These are phyloP conservation scores for Xylaria digitata DNA, from an alignment of 2,329 filamentous ascomycete species.

Conservation along the genomic window DNA sequence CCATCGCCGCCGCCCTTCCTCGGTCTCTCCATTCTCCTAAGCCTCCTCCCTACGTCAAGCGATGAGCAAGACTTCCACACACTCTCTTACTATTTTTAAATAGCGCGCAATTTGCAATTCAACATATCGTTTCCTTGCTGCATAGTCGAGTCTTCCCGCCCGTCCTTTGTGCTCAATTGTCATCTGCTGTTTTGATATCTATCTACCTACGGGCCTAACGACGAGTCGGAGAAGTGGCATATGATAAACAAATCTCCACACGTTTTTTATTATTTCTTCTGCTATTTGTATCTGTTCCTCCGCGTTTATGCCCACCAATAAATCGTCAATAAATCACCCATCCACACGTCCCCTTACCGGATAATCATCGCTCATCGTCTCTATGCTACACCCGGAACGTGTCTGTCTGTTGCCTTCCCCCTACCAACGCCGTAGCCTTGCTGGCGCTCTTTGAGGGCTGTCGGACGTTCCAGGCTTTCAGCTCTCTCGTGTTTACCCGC, in stretches of 20 bases:
- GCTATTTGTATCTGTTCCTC: slow-evolving; percentile 29
- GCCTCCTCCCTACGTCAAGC: slow-evolving; percentile 23
- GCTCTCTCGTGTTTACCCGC: slow-evolving; percentile 16
- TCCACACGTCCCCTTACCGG: slow-evolving; percentile 31
- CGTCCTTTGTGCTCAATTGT: slow-evolving; percentile 10
- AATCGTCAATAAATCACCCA: slow-evolving; percentile 33
- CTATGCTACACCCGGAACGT: slow-evolving; percentile 38
- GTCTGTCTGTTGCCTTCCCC: slow-evolving; percentile 22
- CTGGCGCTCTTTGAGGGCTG: slow-evolving; percentile 33
- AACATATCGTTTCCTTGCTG: slow-evolving; percentile 4
- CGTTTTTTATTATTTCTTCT: slow-evolving; percentile 22
- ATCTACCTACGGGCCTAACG: slow-evolving; percentile 2
- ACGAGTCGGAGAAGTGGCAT: slow-evolving; percentile 35
- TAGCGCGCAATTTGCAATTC: slow-evolving; percentile 15
- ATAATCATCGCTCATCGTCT: slow-evolving; percentile 43
- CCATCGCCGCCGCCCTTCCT: slow-evolving; percentile 39
- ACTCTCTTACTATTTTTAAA: slow-evolving; percentile 10
- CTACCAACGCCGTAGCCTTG: slow-evolving; percentile 32
- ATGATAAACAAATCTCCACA: slow-evolving; percentile 36
- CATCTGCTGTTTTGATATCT: slow-evolving; percentile 16
- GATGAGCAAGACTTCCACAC: slow-evolving; percentile 18
- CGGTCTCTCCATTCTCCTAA: slow-evolving; percentile 21
- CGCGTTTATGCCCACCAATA: slow-evolving; percentile 36
- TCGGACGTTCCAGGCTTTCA: slow-evolving; percentile 20
- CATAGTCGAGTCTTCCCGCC: not conserved